Percentiles rank a stretch among this genome's conserved stretches.
Evolutionary conservation across 164 flowering plant species (phyloP).

Genomic region (Liquidambar formosana): DNA sequence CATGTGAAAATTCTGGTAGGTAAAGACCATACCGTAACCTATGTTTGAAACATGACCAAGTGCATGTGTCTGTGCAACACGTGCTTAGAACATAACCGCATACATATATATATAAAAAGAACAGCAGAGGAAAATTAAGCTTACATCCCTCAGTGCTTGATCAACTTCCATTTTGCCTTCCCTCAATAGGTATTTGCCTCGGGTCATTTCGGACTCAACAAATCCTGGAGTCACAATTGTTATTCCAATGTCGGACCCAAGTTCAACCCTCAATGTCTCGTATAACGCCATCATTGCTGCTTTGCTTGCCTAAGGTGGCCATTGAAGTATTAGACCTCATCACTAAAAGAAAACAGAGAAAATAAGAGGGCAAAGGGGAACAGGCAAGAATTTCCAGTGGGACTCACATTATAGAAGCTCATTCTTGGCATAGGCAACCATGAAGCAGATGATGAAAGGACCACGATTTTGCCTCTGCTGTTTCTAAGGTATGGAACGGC

Average conservation of each 20-base stretch:
- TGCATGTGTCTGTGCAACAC: too few species aligned
- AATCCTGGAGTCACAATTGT: slow-evolving; percentile 64
- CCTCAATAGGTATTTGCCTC: slow-evolving; percentile 37
- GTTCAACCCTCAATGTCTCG: slow-evolving; percentile 57
- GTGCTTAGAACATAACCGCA: too few species aligned
- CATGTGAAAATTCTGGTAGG: too few species aligned
- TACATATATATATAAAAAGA: background rate
- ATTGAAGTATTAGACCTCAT: background rate
- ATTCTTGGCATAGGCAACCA: slow-evolving; percentile 41
- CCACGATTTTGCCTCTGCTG: slow-evolving; percentile 48
- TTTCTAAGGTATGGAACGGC: slow-evolving; percentile 52
- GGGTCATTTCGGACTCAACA: slow-evolving; percentile 53
- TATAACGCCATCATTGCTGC: slow-evolving; percentile 54
- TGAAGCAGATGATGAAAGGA: slow-evolving; percentile 31
- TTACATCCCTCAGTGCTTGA: slow-evolving; percentile 53
- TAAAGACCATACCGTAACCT: too few species aligned
- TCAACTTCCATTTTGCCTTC: slow-evolving; percentile 40
- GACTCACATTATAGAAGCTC: slow-evolving; percentile 40
- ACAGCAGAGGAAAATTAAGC: background rate
- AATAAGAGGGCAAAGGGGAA: background rate
- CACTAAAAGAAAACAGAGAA: background rate
- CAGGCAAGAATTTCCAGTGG: background rate
- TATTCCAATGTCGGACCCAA: slow-evolving; percentile 40
- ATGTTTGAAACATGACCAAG: too few species aligned
- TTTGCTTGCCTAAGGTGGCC: slow-evolving; percentile 57